These are phyloP conservation scores for Phytopythium helicoides DNA, from an alignment of 352 stramenopile genomes.

Conservation along the genomic window DNA sequence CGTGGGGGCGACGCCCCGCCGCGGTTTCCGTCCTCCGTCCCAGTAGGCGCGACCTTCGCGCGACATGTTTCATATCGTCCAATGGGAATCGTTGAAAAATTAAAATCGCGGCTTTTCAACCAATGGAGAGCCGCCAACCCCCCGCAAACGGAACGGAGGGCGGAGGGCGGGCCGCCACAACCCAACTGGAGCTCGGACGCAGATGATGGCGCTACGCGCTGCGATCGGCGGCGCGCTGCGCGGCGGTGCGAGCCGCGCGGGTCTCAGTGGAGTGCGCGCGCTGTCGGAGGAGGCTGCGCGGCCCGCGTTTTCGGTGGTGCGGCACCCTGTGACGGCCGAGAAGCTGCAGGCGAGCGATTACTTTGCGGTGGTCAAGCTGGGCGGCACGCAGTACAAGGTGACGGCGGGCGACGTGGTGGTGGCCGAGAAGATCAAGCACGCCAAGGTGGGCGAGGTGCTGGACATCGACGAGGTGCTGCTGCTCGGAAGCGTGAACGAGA, in stretches of 20 bases:
- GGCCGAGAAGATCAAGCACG: conserved; percentile 82
- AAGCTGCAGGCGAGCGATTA: conserved; percentile 68
- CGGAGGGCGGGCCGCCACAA: not conserved
- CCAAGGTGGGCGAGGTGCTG: conserved; percentile 84
- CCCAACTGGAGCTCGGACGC: not conserved
- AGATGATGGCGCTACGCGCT: conserved; percentile 19
- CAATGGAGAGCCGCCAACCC: too few species aligned
- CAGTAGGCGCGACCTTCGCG: not conserved
- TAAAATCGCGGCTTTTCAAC: too few species aligned
- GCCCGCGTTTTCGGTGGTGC: conserved; percentile 68
- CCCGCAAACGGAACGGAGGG: not conserved
- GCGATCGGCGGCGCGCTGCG: not conserved
- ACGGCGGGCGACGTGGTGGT: conserved; percentile 82
- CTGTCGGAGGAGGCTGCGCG: conserved; percentile 6
- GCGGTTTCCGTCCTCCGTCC: not conserved
- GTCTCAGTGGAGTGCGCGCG: not conserved
- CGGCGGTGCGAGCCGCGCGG: not conserved
- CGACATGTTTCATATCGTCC: not conserved
- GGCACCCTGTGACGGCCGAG: conserved; percentile 71
- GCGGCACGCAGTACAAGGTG: conserved; percentile 86
- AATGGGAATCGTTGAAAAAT: too few species aligned
- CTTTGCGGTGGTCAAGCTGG: conserved; percentile 85
- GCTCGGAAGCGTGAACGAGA: conserved; percentile 83
- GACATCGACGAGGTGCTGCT: conserved; percentile 81
- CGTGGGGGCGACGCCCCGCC: conserved; percentile 1